Conservation (phyloP, 768 basidiomycete genomes). For the Galerina marginata region DNA sequence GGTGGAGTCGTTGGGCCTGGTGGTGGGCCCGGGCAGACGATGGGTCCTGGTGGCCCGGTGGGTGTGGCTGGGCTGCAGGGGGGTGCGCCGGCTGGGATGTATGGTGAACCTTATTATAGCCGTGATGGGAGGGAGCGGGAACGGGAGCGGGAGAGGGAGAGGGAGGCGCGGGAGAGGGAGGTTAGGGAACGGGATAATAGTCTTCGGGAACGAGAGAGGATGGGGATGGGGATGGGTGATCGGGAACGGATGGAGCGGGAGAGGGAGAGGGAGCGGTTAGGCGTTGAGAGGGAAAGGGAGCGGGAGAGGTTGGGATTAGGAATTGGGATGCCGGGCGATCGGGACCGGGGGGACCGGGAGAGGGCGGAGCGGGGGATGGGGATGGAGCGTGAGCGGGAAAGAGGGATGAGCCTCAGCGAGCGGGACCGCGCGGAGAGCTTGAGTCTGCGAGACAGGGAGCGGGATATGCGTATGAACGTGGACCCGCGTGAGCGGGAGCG, state of each 20-base stretch:
- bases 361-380: constrained; percentile 28
- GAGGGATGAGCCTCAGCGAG: constrained; percentile 36
- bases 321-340: not conserved
- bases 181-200: constrained; percentile 9
- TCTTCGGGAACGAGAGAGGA: not conserved
- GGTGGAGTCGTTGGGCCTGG: constrained; percentile 22
- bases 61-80: constrained; percentile 5
- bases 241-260: constrained; percentile 42
- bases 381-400: constrained; percentile 31
- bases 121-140: constrained; percentile 21
- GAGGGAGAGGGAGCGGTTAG: constrained; percentile 22
- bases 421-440: constrained; percentile 34
- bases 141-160: constrained; percentile 20
- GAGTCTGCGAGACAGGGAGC: constrained; percentile 28
- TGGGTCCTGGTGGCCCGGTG: constrained; percentile 23
- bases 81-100: constrained; percentile 21
- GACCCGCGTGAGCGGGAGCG: constrained; percentile 30
- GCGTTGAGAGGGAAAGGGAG: constrained; percentile 11
- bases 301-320: constrained; percentile 15
- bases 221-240: not conserved
- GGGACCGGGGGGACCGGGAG: constrained; percentile 39
- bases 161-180: constrained; percentile 22
- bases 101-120: constrained; percentile 21
- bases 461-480: constrained; percentile 11
- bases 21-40: constrained; percentile 17